Base-by-base conservation (phyloP, 1,284 basidiomycete genomes). In the Tilletiopsis washingtonensis region DNA sequence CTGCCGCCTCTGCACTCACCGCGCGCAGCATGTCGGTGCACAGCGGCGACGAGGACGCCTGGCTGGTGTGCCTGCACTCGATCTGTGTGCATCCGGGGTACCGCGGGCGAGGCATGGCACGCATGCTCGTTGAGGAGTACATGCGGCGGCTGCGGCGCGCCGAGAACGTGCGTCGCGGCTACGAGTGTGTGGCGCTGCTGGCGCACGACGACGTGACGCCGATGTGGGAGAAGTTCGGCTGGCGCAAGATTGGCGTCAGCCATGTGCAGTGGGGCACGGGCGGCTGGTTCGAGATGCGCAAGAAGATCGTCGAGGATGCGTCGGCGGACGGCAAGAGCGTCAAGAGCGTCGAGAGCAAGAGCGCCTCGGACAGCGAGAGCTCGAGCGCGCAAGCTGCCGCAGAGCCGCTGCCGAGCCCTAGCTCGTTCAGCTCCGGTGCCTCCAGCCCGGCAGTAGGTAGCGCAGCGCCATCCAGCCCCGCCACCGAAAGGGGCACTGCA, bases 251-350 rank as follows among this genome's bases (percentile, higher is more conserved):
- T 32, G 65, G 67, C 21, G 54, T 58, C 40, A 71, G 69, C 45
- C 67, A 71, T 47, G 49, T 71, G 23, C 54, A 61, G 39, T 59
- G 56, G 15, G 58, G 65, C 14, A 56, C 51, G 36, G 59, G 62
- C 39, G 59, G 58, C 36, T 72, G 70, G 70, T 47, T 68, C 37
- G 70, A 72, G 49, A 62, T 71, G 62, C 49, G 70, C 26, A 40
- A 47, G 47, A 15, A 25, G 26, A 19, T 19, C 2, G 26, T 17
- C n/a, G 23, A 42, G n/a, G 47, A 41, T 12, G 43, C 26, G 34
- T 9, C n/a, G 40, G 15, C 25, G 29, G 40, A 42, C n/a, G n/a
- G n/a, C n/a, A n/a, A n/a, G n/a, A n/a, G n/a, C n/a, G n/a, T n/a
- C n/a, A n/a, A n/a, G n/a, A n/a, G n/a, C n/a, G n/a, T n/a, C n/a